Evolutionary conservation across 805 yeast species (phyloP).

Genomic region (Suhomyces emberorum): DNA sequence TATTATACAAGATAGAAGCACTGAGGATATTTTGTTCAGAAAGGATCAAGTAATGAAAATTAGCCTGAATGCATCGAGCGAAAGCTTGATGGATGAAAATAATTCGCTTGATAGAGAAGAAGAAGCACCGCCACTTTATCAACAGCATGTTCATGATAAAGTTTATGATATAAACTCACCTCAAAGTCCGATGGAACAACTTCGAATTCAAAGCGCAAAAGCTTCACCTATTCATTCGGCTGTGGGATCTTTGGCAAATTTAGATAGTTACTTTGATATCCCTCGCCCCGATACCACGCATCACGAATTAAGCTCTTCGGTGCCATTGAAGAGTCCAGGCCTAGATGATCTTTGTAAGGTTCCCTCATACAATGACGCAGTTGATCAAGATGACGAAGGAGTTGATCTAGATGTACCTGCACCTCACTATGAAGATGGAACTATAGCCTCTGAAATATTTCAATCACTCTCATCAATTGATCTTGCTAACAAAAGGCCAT

Average conservation of each 20-base stretch:
- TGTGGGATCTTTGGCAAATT: constrained; percentile 13
- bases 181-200: constrained; percentile 37
- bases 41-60: constrained; percentile 14
- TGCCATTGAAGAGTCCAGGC: constrained; percentile 5
- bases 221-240: constrained; percentile 10
- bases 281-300: not conserved
- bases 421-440: constrained; percentile 14
- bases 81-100: constrained; percentile 6
- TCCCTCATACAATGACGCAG: constrained; percentile 40
- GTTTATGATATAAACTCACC: constrained; percentile 34
- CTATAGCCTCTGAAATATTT: not conserved
- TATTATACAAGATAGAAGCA: constrained; percentile 17
- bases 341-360: constrained; percentile 29
- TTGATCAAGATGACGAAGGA: constrained; percentile 34
- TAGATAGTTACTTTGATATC: constrained; percentile 33
- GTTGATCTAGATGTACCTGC: constrained; percentile 13
- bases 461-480: constrained; percentile 1
- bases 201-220: constrained; percentile 17
- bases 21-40: constrained; percentile 30
- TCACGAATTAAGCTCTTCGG: not conserved
- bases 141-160: constrained; percentile 35
- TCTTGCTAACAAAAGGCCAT: constrained; percentile 1
- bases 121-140: constrained; percentile 44
- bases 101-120: constrained; percentile 25
- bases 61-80: not conserved